phyloP scores from a whole-genome alignment of 2,329 filamentous ascomycete genomes.

The Botrytis hyacinthi region DNA sequence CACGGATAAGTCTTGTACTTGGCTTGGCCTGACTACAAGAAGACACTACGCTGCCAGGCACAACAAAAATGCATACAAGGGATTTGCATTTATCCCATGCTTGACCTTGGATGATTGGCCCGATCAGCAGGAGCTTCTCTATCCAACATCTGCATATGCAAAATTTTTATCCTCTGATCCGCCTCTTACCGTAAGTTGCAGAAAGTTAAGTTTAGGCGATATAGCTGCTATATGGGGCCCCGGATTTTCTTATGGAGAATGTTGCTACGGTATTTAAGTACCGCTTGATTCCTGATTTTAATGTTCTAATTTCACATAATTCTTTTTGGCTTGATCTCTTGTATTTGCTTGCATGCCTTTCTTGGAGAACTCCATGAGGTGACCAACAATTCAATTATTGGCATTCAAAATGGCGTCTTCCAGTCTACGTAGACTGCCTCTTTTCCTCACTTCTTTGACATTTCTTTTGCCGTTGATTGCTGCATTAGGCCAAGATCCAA shows the following conservation, averaged over 20 bases:
- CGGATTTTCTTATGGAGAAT: not conserved
- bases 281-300: not conserved
- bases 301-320: not conserved
- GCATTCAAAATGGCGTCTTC: conserved; percentile 1
- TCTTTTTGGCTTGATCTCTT: not conserved
- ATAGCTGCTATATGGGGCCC: not conserved
- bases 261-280: not conserved
- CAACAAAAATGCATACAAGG: not conserved
- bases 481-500: conserved; percentile 13
- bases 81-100: not conserved
- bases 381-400: not conserved
- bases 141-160: not conserved
- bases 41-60: conserved; percentile 4
- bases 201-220: not conserved
- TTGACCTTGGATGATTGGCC: not conserved
- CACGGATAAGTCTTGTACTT: conserved; percentile 4
- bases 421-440: not conserved
- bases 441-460: not conserved
- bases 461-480: conserved; percentile 1
- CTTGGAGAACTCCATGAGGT: not conserved
- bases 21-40: not conserved
- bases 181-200: not conserved
- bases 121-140: not conserved
- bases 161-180: not conserved
- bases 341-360: not conserved